These are phyloP conservation scores for Recurvomyces mirabilis DNA, from an alignment of 495 filamentous ascomycete genomes.

Conservation along the genomic window DNA sequence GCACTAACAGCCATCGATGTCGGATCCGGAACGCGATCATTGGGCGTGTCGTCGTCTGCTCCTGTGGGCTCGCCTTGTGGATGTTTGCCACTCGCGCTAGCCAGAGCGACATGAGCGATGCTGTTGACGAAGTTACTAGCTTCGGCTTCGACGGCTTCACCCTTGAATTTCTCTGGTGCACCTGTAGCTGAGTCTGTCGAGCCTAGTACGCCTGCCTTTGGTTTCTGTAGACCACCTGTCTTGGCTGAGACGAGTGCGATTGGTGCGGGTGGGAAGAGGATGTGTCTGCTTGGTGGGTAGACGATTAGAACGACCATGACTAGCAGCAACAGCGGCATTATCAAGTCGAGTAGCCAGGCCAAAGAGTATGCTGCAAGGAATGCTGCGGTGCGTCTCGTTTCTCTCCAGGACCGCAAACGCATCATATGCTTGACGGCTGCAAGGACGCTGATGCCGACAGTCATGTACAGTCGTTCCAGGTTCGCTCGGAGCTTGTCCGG, in stretches of 20 bases:
- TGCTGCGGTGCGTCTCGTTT: conserved; percentile 52
- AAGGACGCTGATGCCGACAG: conserved; percentile 57
- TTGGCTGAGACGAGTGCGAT: conserved; percentile 51
- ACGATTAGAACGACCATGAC: conserved; percentile 54
- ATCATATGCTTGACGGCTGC: conserved; percentile 61
- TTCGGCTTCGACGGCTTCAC: conserved; percentile 78
- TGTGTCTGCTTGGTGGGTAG: conserved; percentile 49
- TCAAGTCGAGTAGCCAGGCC: conserved; percentile 66
- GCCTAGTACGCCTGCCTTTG: conserved; percentile 57
- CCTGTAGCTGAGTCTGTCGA: conserved; percentile 71
- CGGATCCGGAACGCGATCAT: conserved; percentile 47
- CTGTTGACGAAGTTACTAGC: conserved; percentile 70
- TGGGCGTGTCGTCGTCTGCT: conserved; percentile 28
- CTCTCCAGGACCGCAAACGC: conserved; percentile 69
- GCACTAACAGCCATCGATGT: conserved; percentile 43
- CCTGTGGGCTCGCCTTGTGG: conserved; percentile 32
- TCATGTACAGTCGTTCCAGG: conserved; percentile 78
- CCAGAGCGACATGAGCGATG: conserved; percentile 61
- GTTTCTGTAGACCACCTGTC: conserved; percentile 57
- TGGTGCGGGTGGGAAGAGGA: conserved; percentile 67
- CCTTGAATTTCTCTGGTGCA: conserved; percentile 72
- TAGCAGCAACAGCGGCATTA: conserved; percentile 49
- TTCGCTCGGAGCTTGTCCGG: conserved; percentile 75
- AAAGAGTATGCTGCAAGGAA: conserved; percentile 60
- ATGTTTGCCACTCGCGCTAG: conserved; percentile 62